phyloP scores from a whole-genome alignment of 1,284 basidiomycete genomes.

The Cutaneotrichosporon sp. region DNA sequence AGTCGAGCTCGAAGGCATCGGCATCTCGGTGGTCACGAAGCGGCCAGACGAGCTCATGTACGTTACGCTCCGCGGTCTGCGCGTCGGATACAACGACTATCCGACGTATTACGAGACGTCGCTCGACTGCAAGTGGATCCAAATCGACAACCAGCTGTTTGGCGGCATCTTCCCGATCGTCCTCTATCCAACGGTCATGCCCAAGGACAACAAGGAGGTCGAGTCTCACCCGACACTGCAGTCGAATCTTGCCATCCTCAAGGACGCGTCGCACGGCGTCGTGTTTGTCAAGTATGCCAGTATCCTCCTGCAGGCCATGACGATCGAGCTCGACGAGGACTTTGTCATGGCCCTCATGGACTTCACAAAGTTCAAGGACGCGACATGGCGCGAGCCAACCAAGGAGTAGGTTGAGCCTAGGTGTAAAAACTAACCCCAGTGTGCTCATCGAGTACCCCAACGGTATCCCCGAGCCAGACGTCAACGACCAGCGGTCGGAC shows the following conservation, averaged over 20 bases:
- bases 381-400: slow-evolving; percentile 71
- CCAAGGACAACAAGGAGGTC: slow-evolving; percentile 70
- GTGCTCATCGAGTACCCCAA: slow-evolving; percentile 69
- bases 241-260: slow-evolving; percentile 79
- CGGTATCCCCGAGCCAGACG: slow-evolving; percentile 72
- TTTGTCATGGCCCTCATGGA: slow-evolving; percentile 90
- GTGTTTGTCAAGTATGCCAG: slow-evolving; percentile 96
- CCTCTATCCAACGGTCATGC: slow-evolving; percentile 87
- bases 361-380: slow-evolving; percentile 84
- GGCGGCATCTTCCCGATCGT: slow-evolving; percentile 94
- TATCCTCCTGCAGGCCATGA: slow-evolving; percentile 87
- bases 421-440: slow-evolving; percentile 49
- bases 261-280: slow-evolving; percentile 73
- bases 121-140: slow-evolving; percentile 79
- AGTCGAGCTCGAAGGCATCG: slow-evolving; percentile 83
- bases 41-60: slow-evolving; percentile 87
- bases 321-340: slow-evolving; percentile 94
- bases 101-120: slow-evolving; percentile 74
- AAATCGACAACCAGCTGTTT: slow-evolving; percentile 97
- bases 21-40: slow-evolving; percentile 86
- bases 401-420: slow-evolving; percentile 59
- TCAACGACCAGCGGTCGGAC: slow-evolving; percentile 56
- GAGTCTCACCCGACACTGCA: slow-evolving; percentile 90
- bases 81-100: slow-evolving; percentile 81
- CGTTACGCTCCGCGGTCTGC: slow-evolving; percentile 70